phyloP scores from a whole-genome alignment of 78 protist species.

The Speleostelium caveatum region DNA sequence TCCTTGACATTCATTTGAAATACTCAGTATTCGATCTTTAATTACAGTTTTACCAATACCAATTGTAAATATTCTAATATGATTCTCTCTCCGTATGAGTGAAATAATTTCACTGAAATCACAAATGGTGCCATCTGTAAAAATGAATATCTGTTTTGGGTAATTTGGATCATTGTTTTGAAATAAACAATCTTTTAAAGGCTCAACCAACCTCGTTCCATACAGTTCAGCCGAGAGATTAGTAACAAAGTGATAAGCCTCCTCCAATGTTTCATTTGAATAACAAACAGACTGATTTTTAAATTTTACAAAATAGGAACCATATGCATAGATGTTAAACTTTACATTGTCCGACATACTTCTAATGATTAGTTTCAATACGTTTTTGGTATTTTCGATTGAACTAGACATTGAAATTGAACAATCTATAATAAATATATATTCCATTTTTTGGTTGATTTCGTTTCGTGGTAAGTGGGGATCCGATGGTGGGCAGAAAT shows the following conservation, averaged over 20 bases:
- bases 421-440: slow-evolving; percentile 57
- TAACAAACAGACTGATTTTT: background rate
- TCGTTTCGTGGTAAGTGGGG: no score
- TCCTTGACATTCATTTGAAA: slow-evolving; percentile 25
- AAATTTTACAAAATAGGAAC: background rate
- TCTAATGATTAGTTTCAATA: slow-evolving; percentile 42
- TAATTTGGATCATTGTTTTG: slow-evolving; percentile 3
- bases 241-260: background rate
- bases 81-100: background rate
- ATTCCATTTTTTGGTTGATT: slow-evolving; percentile 41
- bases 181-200: background rate
- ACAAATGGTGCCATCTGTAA: slow-evolving; percentile 91
- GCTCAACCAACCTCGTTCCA: slow-evolving; percentile 1
- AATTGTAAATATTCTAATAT: slow-evolving; percentile 51
- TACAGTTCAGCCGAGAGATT: background rate
- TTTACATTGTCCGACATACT: slow-evolving; percentile 29
- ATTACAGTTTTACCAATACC: slow-evolving; percentile 65
- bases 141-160: slow-evolving; percentile 49
- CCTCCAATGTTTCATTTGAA: slow-evolving; percentile 28
- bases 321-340: slow-evolving; percentile 67
- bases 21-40: background rate
- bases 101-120: background rate
- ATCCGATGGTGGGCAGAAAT: no score
- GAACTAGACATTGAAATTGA: slow-evolving; percentile 27
- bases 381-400: slow-evolving; percentile 22